A percentile compares a stretch with the other conserved stretches of the same genome.
These are phyloP conservation scores for Pseudogymnoascus sp. DNA, from an alignment of 2,329 filamentous ascomycete species.

Conservation along the genomic window DNA sequence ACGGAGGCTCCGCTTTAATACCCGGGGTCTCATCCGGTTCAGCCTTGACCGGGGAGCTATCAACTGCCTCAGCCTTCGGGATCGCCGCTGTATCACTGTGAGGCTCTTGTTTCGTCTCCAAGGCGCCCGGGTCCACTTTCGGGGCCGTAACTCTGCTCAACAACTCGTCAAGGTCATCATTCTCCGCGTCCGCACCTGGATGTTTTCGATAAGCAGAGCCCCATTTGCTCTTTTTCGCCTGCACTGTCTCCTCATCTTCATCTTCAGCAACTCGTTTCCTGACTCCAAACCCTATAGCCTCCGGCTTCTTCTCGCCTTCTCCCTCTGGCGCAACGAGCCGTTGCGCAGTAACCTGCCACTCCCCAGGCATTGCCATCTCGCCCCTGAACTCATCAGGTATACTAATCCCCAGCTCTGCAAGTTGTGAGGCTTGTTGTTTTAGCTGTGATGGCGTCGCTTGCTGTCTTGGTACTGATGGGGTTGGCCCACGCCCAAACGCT, in stretches of 20 bases:
- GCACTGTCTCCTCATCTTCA: constrained; percentile 51
- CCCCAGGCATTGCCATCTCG: constrained; percentile 80
- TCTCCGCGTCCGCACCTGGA: constrained; percentile 24
- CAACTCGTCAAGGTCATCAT: constrained; percentile 34
- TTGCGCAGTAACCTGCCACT: constrained; percentile 64
- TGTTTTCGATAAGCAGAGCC: constrained; percentile 29
- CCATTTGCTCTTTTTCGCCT: constrained; percentile 48
- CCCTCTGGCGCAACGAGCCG: constrained; percentile 31
- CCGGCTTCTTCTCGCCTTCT: constrained; percentile 37
- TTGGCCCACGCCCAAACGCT: constrained; percentile 20
- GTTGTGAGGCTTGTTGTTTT: constrained; percentile 77
- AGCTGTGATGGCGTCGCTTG: constrained; percentile 53
- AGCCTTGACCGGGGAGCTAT: background rate
- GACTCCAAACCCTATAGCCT: constrained; percentile 44
- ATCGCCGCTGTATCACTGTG: background rate
- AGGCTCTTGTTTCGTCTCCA: constrained; percentile 15
- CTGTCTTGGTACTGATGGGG: constrained; percentile 26
- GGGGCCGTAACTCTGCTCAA: constrained; percentile 24
- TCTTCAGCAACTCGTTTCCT: constrained; percentile 56
- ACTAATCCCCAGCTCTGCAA: constrained; percentile 78
- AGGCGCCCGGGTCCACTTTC: constrained; percentile 20
- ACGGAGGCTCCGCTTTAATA: constrained; percentile 22
- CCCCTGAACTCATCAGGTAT: constrained; percentile 71
- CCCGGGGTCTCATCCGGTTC: constrained; percentile 6
- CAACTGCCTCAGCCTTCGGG: background rate